Evolutionary conservation across 441 rosid genomes (phyloP).

Genomic region (Pelargonium myrrhifolium): DNA sequence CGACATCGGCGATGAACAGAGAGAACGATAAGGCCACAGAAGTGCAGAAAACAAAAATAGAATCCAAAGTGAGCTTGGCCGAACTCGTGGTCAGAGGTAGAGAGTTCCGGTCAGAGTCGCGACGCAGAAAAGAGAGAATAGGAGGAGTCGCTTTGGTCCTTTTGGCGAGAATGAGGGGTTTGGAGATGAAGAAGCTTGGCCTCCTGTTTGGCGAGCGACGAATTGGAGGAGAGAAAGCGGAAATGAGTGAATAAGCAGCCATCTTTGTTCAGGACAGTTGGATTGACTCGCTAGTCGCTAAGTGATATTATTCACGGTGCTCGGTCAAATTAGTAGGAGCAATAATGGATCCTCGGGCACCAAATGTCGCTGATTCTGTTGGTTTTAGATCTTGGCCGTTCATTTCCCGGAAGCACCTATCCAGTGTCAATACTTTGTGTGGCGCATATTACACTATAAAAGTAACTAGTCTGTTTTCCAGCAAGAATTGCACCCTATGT

Average conservation of each 20-base stretch:
- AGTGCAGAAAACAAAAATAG: constrained; percentile 55
- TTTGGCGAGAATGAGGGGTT: background rate
- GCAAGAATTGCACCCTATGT: no score
- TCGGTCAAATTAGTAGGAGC: background rate
- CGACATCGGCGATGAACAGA: constrained; percentile 48
- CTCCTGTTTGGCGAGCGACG: background rate
- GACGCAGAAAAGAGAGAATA: background rate
- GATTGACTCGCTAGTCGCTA: background rate
- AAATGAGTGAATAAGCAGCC: constrained; percentile 7
- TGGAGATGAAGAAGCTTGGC: background rate
- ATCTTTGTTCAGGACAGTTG: background rate
- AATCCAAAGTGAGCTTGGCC: constrained; percentile 28
- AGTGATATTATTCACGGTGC: background rate
- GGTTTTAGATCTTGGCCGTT: background rate
- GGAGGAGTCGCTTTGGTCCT: background rate
- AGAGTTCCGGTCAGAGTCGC: background rate
- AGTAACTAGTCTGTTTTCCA: no score
- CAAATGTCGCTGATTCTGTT: background rate
- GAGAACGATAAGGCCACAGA: constrained; percentile 66
- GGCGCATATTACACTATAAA: background rate
- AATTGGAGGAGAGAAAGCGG: background rate
- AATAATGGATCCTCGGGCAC: background rate
- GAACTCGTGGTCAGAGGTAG: background rate
- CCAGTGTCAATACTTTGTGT: background rate
- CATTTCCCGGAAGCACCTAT: background rate